phyloP scores from a whole-genome alignment of 2,329 filamentous ascomycete species.

The Lachnellula subtilissima region DNA sequence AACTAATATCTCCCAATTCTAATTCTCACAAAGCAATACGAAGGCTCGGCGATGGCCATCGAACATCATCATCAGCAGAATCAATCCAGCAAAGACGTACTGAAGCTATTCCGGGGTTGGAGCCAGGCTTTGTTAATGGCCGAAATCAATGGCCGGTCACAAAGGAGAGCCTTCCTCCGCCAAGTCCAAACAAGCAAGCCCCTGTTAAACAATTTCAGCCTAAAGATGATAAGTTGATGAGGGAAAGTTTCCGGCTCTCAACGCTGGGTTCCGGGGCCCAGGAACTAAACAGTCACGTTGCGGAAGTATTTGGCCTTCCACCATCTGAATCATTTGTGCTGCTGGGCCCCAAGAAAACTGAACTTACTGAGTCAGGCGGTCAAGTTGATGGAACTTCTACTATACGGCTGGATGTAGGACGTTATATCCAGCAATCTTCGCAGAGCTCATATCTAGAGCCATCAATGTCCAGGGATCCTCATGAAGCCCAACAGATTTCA shows the following conservation, averaged over 20 bases:
- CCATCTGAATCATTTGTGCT: slow-evolving; percentile 14
- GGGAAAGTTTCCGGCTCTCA: slow-evolving; percentile 11
- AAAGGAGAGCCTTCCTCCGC: background rate
- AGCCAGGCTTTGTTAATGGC: background rate
- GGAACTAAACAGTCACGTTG: slow-evolving; percentile 22
- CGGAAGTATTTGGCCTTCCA: slow-evolving; percentile 25
- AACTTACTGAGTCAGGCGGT: background rate
- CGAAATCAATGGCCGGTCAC: background rate
- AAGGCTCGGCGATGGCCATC: slow-evolving; percentile 7
- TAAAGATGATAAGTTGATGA: slow-evolving; percentile 4
- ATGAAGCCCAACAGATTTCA: background rate
- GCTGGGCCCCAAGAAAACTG: slow-evolving; percentile 1
- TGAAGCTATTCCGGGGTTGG: background rate
- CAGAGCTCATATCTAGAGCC: background rate
- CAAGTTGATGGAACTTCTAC: background rate
- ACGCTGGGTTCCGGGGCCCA: slow-evolving; percentile 19
- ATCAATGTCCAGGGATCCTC: background rate
- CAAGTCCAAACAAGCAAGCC: background rate
- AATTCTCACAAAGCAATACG: slow-evolving; percentile 2
- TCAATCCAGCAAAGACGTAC: slow-evolving; percentile 5
- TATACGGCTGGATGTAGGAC: background rate
- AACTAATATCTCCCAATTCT: slow-evolving; percentile 4
- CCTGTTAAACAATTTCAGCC: background rate
- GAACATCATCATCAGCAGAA: slow-evolving; percentile 14
- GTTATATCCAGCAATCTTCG: background rate